A percentile compares a stretch with the other conserved stretches of the same genome.
phyloP scores from a whole-genome alignment of 2,329 filamentous ascomycete species.

The Fusarium marasasianum region DNA sequence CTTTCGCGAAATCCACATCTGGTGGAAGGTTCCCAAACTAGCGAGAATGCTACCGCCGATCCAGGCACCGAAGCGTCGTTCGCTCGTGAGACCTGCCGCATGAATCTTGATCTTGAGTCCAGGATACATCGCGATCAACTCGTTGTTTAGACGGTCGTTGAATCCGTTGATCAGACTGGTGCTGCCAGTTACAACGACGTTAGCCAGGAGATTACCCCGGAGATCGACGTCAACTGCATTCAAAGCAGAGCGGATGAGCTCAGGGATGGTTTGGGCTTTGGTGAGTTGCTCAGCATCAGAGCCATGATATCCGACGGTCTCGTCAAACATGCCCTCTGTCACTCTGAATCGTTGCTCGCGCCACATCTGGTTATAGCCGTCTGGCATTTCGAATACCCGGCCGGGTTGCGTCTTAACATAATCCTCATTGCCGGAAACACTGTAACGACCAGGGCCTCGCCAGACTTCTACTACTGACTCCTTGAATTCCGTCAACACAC shows the following conservation, averaged over 20 bases:
- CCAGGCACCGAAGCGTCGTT: conserved; percentile 93
- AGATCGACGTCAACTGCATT: conserved; percentile 88
- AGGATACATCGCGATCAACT: conserved; percentile 84
- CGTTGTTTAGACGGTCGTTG: conserved; percentile 87
- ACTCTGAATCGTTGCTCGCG: conserved; percentile 86
- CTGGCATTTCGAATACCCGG: conserved; percentile 94
- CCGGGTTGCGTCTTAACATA: conserved; percentile 76
- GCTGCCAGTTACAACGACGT: conserved; percentile 93
- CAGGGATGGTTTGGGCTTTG: conserved; percentile 82
- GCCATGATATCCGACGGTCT: conserved; percentile 72
- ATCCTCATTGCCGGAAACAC: conserved; percentile 76
- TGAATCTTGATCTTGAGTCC: conserved; percentile 88
- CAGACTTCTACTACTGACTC: conserved; percentile 96
- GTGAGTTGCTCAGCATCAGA: conserved; percentile 60
- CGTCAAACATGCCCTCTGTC: conserved; percentile 91
- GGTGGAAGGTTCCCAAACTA: conserved; percentile 96
- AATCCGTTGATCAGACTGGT: conserved; percentile 90
- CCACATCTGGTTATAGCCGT: conserved; percentile 96
- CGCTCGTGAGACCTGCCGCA: conserved; percentile 84
- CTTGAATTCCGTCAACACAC: conserved; percentile 94
- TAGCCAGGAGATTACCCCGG: conserved; percentile 81
- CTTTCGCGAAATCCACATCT: conserved; percentile 98
- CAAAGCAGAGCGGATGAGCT: conserved; percentile 81
- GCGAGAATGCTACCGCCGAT: conserved; percentile 96
- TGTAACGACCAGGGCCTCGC: conserved; percentile 79